Evolutionary conservation across 169 alveolate species (phyloP).

Genomic region (Besnoitia besnoiti): DNA sequence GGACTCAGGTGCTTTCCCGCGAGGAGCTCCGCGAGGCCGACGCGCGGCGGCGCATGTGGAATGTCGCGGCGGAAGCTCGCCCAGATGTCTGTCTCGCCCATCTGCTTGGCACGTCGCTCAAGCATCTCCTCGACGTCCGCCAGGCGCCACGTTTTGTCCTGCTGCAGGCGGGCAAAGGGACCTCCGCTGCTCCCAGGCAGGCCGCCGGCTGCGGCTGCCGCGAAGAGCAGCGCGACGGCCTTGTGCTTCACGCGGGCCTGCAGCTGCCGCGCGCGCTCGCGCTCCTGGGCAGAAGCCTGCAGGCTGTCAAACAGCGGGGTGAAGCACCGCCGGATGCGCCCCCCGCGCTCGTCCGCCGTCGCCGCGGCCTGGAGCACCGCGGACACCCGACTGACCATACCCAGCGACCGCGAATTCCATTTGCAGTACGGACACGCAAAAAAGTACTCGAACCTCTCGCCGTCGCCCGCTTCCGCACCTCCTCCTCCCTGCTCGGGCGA

Average conservation of each 20-base stretch:
- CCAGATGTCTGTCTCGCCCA: neutral
- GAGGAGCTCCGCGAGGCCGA: conserved; percentile 3
- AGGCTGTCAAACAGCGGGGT: conserved; percentile 27
- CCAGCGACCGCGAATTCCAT: conserved; percentile 52
- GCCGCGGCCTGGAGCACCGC: conserved; percentile 51
- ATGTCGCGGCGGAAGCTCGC: neutral
- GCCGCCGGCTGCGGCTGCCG: conserved; percentile 50
- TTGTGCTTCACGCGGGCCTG: conserved; percentile 51
- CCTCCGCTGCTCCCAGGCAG: neutral
- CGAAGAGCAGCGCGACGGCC: conserved; percentile 59
- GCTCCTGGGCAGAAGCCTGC: conserved; percentile 50
- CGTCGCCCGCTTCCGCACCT: neutral
- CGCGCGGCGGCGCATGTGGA: conserved; percentile 10
- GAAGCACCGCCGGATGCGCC: conserved; percentile 1
- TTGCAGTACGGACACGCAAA: conserved; percentile 52
- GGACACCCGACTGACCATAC: neutral
- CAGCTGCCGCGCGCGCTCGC: conserved; percentile 60
- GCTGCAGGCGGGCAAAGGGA: conserved; percentile 10
- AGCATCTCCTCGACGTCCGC: neutral
- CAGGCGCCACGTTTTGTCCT: conserved; percentile 16
- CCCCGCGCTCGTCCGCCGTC: conserved; percentile 33
- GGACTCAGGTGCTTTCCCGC: conserved; percentile 4
- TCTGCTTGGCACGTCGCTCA: neutral
- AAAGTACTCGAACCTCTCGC: conserved; percentile 3
- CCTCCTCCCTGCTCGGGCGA: neutral